Evolutionary conservation across 495 filamentous ascomycete species (phyloP).

Genomic region (Podospora tetraspora): DNA sequence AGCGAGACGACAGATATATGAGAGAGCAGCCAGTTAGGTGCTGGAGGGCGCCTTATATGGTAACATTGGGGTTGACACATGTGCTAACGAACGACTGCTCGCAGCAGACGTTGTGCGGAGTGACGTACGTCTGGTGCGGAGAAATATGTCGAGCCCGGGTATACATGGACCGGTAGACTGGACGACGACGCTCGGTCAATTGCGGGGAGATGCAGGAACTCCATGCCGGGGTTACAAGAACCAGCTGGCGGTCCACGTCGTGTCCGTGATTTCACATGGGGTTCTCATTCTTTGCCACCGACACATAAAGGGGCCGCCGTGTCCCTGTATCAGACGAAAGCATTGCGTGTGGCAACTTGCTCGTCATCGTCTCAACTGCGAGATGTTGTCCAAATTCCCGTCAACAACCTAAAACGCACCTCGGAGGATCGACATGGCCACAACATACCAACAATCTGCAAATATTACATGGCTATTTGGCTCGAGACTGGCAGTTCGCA

Average conservation of each 20-base stretch:
- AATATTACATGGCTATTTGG: neutral
- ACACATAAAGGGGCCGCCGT: neutral
- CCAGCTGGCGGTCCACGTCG: neutral
- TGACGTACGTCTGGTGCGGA: neutral
- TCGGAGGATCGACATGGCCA: neutral
- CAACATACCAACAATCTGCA: neutral
- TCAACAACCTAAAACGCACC: neutral
- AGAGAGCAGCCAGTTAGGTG: neutral
- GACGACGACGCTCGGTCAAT: neutral
- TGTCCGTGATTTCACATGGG: neutral
- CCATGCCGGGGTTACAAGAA: neutral
- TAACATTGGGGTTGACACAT: neutral
- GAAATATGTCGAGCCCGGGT: neutral
- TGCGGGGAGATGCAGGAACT: neutral
- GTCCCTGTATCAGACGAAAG: neutral
- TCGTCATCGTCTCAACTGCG: neutral
- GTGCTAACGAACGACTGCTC: neutral
- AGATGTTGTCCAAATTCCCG: neutral
- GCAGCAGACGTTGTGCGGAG: neutral
- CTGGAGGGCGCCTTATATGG: neutral
- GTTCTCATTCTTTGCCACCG: neutral
- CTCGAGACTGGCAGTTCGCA: neutral
- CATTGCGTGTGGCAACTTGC: neutral
- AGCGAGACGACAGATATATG: neutral
- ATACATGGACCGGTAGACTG: neutral